Evolutionary conservation across 2,329 filamentous ascomycete genomes (phyloP).

Genomic region (Penicillium oxalicum): DNA sequence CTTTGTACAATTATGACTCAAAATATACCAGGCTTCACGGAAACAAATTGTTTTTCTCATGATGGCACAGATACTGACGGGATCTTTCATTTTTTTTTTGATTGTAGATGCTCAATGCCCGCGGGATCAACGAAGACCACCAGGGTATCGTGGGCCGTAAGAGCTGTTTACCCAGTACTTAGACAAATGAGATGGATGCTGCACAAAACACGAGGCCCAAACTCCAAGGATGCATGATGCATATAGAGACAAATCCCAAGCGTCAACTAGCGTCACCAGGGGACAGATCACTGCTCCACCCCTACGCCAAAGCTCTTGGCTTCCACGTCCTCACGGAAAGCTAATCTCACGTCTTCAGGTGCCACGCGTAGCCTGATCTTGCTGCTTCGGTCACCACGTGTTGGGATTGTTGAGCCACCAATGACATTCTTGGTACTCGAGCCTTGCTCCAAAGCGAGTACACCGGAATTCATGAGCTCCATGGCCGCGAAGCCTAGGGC

Average conservation of each 20-base stretch:
- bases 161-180: not conserved
- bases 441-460: constrained; percentile 68
- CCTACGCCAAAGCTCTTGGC: constrained; percentile 70
- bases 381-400: constrained; percentile 74
- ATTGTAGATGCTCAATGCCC: too few species aligned
- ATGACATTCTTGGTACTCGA: constrained; percentile 23
- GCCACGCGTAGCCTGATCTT: constrained; percentile 80
- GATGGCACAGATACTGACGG: too few species aligned
- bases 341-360: constrained; percentile 84
- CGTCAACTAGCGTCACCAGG: not conserved
- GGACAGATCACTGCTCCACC: constrained; percentile 26
- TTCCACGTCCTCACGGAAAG: constrained; percentile 81
- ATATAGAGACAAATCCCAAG: not conserved
- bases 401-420: constrained; percentile 44
- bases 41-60: too few species aligned
- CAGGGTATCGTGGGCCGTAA: constrained; percentile 15
- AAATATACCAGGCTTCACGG: not conserved
- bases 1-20: not conserved
- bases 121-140: not conserved
- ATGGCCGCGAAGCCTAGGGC: constrained; percentile 68
- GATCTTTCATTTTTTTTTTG: too few species aligned
- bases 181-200: not conserved
- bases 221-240: constrained; percentile 9
- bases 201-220: constrained; percentile 1
- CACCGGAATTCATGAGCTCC: constrained; percentile 78